phyloP scores from a whole-genome alignment of 257 asterid genomes.

The Leptodermis oblonga region DNA sequence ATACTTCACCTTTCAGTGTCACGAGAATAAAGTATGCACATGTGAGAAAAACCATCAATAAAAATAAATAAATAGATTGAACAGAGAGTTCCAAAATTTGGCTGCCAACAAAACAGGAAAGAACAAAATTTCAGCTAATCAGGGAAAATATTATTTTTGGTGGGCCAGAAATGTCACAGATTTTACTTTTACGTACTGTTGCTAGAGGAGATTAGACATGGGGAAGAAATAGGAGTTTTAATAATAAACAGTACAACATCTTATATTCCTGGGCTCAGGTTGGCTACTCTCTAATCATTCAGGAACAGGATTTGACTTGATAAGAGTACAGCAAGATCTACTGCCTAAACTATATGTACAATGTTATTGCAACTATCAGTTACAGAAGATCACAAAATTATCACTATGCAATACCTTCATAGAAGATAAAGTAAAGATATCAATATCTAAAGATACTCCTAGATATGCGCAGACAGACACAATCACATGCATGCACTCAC shows the following conservation, averaged over 20 bases:
- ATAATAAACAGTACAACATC: too few species aligned
- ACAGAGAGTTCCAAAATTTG: background rate
- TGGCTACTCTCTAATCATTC: background rate
- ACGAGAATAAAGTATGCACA: background rate
- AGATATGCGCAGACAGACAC: background rate
- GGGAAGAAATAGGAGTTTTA: background rate
- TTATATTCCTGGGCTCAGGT: background rate
- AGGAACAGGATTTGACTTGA: background rate
- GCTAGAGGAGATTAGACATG: background rate
- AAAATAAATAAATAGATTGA: background rate
- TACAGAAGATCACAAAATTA: background rate
- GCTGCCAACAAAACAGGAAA: background rate
- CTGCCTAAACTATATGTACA: background rate
- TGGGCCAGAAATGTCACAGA: background rate
- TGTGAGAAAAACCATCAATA: background rate
- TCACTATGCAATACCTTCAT: background rate
- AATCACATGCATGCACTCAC: background rate
- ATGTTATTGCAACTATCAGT: background rate
- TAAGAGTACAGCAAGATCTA: background rate
- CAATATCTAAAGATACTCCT: background rate
- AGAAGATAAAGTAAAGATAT: background rate
- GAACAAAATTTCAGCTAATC: background rate
- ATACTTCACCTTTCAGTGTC: too few species aligned
- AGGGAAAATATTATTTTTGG: background rate
- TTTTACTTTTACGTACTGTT: background rate